Base-by-base conservation (phyloP, 257 asterid species). In the Fraxinus pennsylvanica region DNA sequence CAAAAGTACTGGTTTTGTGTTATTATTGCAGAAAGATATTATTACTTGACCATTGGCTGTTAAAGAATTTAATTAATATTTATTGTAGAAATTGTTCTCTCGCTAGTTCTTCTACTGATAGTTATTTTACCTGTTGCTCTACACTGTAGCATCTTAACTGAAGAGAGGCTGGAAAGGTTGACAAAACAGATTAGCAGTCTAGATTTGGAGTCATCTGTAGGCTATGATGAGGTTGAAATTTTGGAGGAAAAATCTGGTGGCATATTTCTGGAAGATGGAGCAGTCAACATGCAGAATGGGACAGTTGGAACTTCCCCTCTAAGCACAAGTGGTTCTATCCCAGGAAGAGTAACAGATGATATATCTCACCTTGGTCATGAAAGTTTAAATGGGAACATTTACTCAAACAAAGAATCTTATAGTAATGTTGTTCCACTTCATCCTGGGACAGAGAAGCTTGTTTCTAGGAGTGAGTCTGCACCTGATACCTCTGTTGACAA, bases 121-220 rank as follows among this genome's bases (percentile, higher is more conserved):
- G 59, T 77, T 78, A 61, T 50, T 70, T 54, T 54, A 72, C 38
- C 54, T 80, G 81, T 73, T 76, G 38, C 47, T 80, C 81, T 80
- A 63, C 77, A 47, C 72, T 80, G 84, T 81, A 96, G 99, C 90
- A 92, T 96, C 84, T 93, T 96, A 74, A 84, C 87, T 30, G 97
- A 96, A 85, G 99, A 96, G 89, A 92, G 99, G 82, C 78, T 96
- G 89, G 98, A 90, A 78, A 87, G 97, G 36, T 81, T 96, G 61
- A 90, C 94, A 33, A 92, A 90, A 85, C 94, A 88, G 85, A 82
- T 92, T 76, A 82, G 83, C 73, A 84, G 84, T 79, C 83, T 96
- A 89, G 91, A 89, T 84, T 81, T 91, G 39, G 94, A 88, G 77
- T 79, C 86, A 70, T 88, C 89, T 9, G 45, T 79, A 76, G 85